Evolutionary conservation across 163 green algal species (phyloP), one percentile per base, ranked within the genome.

Genomic region (Chlorella variabilis): DNA sequence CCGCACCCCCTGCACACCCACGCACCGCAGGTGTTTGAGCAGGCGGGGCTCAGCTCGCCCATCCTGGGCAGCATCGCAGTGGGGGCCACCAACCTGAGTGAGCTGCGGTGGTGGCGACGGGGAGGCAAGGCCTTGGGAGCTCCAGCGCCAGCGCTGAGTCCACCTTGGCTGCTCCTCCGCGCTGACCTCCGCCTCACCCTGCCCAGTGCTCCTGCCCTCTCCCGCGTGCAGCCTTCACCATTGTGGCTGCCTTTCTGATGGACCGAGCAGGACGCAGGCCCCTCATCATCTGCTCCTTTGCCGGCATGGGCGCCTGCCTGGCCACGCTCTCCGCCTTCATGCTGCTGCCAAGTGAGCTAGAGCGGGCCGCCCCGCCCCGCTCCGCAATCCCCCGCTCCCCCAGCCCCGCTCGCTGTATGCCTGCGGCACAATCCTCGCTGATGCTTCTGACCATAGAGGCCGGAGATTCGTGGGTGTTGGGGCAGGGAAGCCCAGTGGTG

Each of bases 51-150:
- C 54, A 41, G 36, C 1, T 86, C 75, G 1, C 88, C 89, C 6
- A 78, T 92, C 18, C 4, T 90, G 23, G 89, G 83, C 49, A 89
- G 79, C 66, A 84, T 92, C 21, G 71, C 82, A 11, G 74, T 93
- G 39, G 89, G 88, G 0, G n/a, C 56, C 23, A 80, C 89, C 27
- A 92, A 93, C 77, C 66, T 91, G 36, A 25, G 77, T 81, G 59
- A n/a, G 73, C 7, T 17, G 13, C 13, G 34, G 33, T 33, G 33
- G 34, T 7, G n/a, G n/a, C n/a, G n/a, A n/a, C n/a, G n/a, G n/a
- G n/a, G n/a, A n/a, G n/a, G n/a, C n/a, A n/a, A n/a, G n/a, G n/a
- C n/a, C n/a, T n/a, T n/a, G n/a, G n/a, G n/a, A n/a, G n/a, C n/a
- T n/a, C n/a, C n/a, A n/a, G n/a, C n/a, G n/a, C n/a, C n/a, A n/a